These are phyloP conservation scores for Ilyonectria robusta DNA, from an alignment of 2,329 filamentous ascomycete genomes.

Conservation along the genomic window DNA sequence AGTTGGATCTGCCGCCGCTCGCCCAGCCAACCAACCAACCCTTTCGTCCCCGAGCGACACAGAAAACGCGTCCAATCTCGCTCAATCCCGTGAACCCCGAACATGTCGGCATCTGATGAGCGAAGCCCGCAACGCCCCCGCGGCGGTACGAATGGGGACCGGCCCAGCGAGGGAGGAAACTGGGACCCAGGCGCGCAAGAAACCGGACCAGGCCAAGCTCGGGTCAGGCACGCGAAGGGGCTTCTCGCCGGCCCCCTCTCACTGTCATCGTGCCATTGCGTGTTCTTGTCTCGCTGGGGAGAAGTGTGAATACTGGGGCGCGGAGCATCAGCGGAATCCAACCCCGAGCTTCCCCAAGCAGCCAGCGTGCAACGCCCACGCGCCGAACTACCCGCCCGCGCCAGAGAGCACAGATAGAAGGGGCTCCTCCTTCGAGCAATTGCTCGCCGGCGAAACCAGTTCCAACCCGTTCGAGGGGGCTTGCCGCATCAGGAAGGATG, in stretches of 20 bases:
- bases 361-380: not conserved
- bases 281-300: too few relatives aligned
- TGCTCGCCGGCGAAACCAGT: too few relatives aligned
- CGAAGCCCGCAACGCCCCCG: not conserved
- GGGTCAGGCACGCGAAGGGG: slow-evolving; percentile 1
- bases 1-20: not conserved
- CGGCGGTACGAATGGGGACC: not conserved
- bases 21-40: not conserved
- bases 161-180: too few relatives aligned
- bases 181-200: too few relatives aligned
- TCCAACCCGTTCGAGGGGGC: slow-evolving; percentile 15
- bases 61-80: slow-evolving; percentile 36
- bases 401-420: too few relatives aligned
- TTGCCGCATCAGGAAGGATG: slow-evolving; percentile 44
- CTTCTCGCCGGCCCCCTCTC: too few relatives aligned
- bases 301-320: too few relatives aligned
- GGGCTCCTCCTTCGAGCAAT: too few relatives aligned
- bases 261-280: not conserved
- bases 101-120: slow-evolving; percentile 40
- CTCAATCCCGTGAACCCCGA: slow-evolving; percentile 48
- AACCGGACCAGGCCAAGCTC: not conserved
- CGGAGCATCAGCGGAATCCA: too few relatives aligned
- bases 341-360: not conserved
- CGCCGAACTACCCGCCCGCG: not conserved
- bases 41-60: too few relatives aligned